phyloP scores from a whole-genome alignment of 2,329 filamentous ascomycete species.

The Fusarium buxicola region DNA sequence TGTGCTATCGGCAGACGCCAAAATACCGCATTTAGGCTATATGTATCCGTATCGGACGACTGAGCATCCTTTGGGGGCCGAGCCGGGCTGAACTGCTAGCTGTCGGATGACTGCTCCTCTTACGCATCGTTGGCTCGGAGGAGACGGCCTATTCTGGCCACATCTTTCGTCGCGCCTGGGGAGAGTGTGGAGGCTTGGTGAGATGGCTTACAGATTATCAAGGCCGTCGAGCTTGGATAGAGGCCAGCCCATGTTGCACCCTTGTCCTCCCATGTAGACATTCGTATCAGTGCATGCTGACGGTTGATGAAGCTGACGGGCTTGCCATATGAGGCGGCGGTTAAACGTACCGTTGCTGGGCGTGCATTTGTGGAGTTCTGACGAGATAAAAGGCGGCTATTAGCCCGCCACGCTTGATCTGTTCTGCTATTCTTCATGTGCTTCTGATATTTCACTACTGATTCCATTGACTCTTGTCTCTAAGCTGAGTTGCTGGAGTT shows the following conservation, averaged over 20 bases:
- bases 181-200: too few relatives aligned
- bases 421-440: neutral
- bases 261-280: too few relatives aligned
- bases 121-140: neutral
- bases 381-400: slow-evolving; percentile 22
- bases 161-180: neutral
- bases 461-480: neutral
- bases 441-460: neutral
- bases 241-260: neutral
- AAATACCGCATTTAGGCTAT: too few relatives aligned
- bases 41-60: too few relatives aligned
- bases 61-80: neutral
- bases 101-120: neutral
- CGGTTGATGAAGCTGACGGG: slow-evolving; percentile 17
- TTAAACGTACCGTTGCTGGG: slow-evolving; percentile 7
- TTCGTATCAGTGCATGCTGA: too few relatives aligned
- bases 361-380: neutral
- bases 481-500: neutral
- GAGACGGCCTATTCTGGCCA: slow-evolving; percentile 12
- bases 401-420: neutral
- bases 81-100: too few relatives aligned
- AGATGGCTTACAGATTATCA: too few relatives aligned
- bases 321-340: slow-evolving; percentile 13
- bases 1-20: too few relatives aligned
- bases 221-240: too few relatives aligned